A percentile compares a stretch with the other conserved stretches of the same genome.
phyloP scores from a whole-genome alignment of 2,329 filamentous ascomycete species.

The Penicillium capsulatum region DNA sequence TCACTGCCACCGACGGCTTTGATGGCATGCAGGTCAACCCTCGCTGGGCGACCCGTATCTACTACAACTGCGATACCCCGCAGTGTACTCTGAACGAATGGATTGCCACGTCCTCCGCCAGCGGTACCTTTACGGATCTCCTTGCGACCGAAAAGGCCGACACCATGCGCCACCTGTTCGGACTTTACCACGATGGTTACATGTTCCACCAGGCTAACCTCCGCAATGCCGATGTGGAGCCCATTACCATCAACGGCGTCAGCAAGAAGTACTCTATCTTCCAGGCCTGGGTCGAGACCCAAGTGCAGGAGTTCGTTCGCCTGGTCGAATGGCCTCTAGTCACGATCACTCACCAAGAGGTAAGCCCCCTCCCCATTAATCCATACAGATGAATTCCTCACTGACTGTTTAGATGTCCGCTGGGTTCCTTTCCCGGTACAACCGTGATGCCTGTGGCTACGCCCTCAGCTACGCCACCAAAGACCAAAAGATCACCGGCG shows the following conservation, averaged over 20 bases:
- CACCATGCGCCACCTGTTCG: slow-evolving; percentile 55
- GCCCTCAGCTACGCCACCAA: slow-evolving; percentile 46
- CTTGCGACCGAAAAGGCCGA: slow-evolving; percentile 50
- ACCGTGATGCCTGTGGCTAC: slow-evolving; percentile 52
- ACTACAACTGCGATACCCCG: slow-evolving; percentile 60
- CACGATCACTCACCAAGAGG: slow-evolving; percentile 55
- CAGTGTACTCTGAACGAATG: slow-evolving; percentile 57
- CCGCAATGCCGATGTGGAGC: slow-evolving; percentile 48
- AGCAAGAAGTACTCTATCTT: slow-evolving; percentile 50
- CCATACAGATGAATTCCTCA: too few relatives aligned
- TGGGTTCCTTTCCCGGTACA: slow-evolving; percentile 51
- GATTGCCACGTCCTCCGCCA: slow-evolving; percentile 56
- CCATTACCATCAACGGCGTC: slow-evolving; percentile 49
- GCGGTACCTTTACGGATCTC: slow-evolving; percentile 52
- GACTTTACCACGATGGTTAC: slow-evolving; percentile 53
- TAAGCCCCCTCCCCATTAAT: slow-evolving; percentile 27
- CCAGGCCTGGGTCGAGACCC: slow-evolving; percentile 55
- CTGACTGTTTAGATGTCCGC: slow-evolving; percentile 37
- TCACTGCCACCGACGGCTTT: slow-evolving; percentile 50
- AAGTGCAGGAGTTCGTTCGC: slow-evolving; percentile 52
- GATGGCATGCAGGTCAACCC: slow-evolving; percentile 55
- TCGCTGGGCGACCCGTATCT: slow-evolving; percentile 59
- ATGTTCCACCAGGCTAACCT: slow-evolving; percentile 65
- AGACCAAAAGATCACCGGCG: slow-evolving; percentile 46
- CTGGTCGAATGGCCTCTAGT: slow-evolving; percentile 53